Evolutionary conservation across 495 filamentous ascomycete genomes (phyloP).

Genomic region (Neurospora hispaniola): DNA sequence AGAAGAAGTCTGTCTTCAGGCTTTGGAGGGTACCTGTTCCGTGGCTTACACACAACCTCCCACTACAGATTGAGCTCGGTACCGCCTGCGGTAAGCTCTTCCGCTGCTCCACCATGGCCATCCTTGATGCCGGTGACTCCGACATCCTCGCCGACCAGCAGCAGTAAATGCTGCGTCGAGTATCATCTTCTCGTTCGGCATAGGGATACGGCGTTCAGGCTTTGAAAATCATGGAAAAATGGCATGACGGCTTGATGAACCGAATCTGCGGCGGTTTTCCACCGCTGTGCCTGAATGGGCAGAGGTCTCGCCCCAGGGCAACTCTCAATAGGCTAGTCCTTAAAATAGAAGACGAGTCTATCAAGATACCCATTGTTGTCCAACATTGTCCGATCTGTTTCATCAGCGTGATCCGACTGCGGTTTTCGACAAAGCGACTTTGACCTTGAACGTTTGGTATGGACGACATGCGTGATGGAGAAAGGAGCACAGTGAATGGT

Average conservation of each 20-base stretch:
- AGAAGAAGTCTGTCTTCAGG: slow-evolving; percentile 61
- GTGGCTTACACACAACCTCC: slow-evolving; percentile 33
- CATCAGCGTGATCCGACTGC: background rate
- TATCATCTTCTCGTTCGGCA: slow-evolving; percentile 10
- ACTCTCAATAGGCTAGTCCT: slow-evolving; percentile 17
- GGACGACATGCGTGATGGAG: background rate
- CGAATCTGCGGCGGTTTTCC: background rate
- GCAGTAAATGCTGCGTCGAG: slow-evolving; percentile 35
- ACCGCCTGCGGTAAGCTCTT: slow-evolving; percentile 51
- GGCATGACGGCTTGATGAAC: slow-evolving; percentile 14
- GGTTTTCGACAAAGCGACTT: background rate
- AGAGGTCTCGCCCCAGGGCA: slow-evolving; percentile 5
- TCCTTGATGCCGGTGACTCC: slow-evolving; percentile 95
- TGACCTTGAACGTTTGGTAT: background rate
- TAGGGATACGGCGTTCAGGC: slow-evolving; percentile 32
- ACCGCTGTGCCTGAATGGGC: slow-evolving; percentile 1
- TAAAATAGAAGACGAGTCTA: slow-evolving; percentile 4
- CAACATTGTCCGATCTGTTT: background rate
- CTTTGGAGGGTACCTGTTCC: slow-evolving; percentile 74
- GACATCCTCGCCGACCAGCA: slow-evolving; percentile 76
- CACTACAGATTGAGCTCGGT: slow-evolving; percentile 80
- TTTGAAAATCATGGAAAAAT: slow-evolving; percentile 12
- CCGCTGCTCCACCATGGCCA: slow-evolving; percentile 85
- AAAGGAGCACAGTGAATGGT: background rate
- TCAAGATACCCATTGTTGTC: slow-evolving; percentile 4